Conservation (phyloP, 306 rosid genomes). For the Crataegus laevigata region DNA sequence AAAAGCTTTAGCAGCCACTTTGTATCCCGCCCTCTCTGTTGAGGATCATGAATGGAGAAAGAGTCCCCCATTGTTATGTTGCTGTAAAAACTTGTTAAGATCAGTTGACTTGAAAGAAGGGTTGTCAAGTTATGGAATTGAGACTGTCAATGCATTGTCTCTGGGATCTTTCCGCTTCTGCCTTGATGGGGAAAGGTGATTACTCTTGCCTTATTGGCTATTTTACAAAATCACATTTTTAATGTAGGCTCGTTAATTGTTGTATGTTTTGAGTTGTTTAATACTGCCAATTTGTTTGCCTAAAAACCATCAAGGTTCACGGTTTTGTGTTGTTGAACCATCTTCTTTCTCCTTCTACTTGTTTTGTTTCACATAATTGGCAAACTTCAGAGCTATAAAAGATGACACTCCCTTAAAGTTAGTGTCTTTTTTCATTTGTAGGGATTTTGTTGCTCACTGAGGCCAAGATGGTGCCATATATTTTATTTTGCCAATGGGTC, state of each 20-base stretch:
- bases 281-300: background rate
- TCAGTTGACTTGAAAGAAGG: constrained; percentile 50
- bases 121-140: constrained; percentile 45
- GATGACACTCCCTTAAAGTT: background rate
- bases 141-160: constrained; percentile 55
- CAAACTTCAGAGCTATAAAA: background rate
- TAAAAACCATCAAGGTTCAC: background rate
- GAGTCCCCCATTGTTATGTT: constrained; percentile 68
- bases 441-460: background rate
- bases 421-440: background rate
- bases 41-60: constrained; percentile 55
- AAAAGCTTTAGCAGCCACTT: constrained; percentile 50
- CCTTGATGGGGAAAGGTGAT: constrained; percentile 62
- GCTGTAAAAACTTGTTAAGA: constrained; percentile 61
- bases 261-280: background rate
- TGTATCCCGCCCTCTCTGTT: constrained; percentile 25
- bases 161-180: constrained; percentile 68
- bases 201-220: background rate
- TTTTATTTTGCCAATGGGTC: background rate
- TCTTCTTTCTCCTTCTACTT: background rate
- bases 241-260: background rate
- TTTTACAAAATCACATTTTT: background rate
- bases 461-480: background rate
- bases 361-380: background rate
- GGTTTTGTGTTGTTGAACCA: background rate